Evolutionary conservation across 139 green algal species (phyloP).

Genomic region (Nannochloris sp.): DNA sequence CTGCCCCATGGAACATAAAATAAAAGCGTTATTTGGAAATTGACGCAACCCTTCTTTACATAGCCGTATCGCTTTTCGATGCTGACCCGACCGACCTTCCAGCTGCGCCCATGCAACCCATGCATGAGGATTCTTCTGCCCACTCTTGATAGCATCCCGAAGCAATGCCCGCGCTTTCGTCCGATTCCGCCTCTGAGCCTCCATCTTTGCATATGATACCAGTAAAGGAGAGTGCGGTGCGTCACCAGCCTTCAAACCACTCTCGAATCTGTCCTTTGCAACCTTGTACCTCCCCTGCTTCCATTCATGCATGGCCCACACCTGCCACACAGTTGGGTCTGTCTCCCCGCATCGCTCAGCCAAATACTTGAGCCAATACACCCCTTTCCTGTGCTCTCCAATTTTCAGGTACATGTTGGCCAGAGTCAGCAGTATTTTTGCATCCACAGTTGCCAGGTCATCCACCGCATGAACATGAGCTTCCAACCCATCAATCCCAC

Average conservation of each 20-base stretch:
- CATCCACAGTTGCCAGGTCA: not conserved
- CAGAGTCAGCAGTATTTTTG: not conserved
- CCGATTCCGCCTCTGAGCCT: conserved; percentile 30
- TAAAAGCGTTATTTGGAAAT: conserved; percentile 22
- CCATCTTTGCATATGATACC: conserved; percentile 27
- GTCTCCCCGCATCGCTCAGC: conserved; percentile 14
- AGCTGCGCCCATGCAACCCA: conserved; percentile 20
- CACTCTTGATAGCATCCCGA: conserved; percentile 29
- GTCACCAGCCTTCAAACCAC: conserved; percentile 1
- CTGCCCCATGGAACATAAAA: conserved; percentile 20
- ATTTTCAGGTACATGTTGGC: not conserved
- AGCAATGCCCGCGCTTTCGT: conserved; percentile 33
- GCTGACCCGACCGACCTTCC: conserved; percentile 24
- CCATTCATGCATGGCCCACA: conserved; percentile 39
- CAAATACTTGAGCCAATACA: not conserved
- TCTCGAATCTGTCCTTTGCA: conserved; percentile 32
- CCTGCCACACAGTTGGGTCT: conserved; percentile 12
- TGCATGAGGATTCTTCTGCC: conserved; percentile 32
- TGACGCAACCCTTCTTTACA: conserved; percentile 7
- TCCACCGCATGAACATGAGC: not conserved
- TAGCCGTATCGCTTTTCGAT: conserved; percentile 14
- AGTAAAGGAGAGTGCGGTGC: conserved; percentile 21
- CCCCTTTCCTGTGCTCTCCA: not conserved
- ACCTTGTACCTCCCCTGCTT: conserved; percentile 23
- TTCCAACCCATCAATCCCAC: not conserved